phyloP scores from a whole-genome alignment of 208 protist species.

The Crithidia fasciculata region DNA sequence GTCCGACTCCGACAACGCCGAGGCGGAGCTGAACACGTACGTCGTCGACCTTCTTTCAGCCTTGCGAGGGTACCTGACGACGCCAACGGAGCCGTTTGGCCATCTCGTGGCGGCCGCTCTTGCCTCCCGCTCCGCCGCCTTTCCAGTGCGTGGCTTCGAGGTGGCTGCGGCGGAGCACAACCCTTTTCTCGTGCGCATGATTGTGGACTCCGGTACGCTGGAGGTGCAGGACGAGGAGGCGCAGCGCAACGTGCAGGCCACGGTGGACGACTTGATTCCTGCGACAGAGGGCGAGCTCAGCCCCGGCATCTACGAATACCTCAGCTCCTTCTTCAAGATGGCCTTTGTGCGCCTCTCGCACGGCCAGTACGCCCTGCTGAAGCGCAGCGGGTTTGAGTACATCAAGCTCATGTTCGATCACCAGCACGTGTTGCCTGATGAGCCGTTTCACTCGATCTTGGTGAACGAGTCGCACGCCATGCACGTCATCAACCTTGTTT shows the following conservation, averaged over 20 bases:
- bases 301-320: constrained; percentile 72
- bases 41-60: constrained; percentile 75
- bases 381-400: constrained; percentile 85
- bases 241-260: constrained; percentile 63
- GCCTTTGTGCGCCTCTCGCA: constrained; percentile 65
- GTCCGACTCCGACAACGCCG: constrained; percentile 22
- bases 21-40: constrained; percentile 41
- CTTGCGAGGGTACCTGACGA: constrained; percentile 65
- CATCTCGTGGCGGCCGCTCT: constrained; percentile 84
- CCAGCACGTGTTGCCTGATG: constrained; percentile 66
- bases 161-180: constrained; percentile 60
- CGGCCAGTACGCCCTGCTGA: constrained; percentile 60
- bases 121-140: constrained; percentile 51
- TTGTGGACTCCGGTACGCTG: constrained; percentile 56
- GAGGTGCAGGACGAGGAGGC: constrained; percentile 56
- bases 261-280: constrained; percentile 58
- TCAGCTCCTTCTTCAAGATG: constrained; percentile 62
- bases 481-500: constrained; percentile 45
- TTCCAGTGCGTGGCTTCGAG: constrained; percentile 71
- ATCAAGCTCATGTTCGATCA: constrained; percentile 68
- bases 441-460: constrained; percentile 43
- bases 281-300: constrained; percentile 37
- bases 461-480: constrained; percentile 49
- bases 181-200: constrained; percentile 74
- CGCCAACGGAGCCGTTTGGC: constrained; percentile 70